Evolutionary conservation across 2,329 filamentous ascomycete species (phyloP).

Genomic region (Colletotrichum sidae): DNA sequence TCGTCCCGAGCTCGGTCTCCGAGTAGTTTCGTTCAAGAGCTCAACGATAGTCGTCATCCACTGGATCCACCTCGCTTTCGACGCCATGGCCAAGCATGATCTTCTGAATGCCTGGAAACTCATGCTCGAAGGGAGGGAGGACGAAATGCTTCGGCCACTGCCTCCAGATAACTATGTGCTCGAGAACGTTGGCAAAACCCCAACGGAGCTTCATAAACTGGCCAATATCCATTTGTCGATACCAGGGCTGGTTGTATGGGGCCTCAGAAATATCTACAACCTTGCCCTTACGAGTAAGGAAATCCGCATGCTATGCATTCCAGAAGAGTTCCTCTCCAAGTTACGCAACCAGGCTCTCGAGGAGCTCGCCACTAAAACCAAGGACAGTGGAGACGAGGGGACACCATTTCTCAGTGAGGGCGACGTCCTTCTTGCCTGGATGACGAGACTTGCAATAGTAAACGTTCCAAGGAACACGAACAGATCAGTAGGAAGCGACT

Average conservation of each 20-base stretch:
- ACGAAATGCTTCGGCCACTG: background rate
- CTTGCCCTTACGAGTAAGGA: background rate
- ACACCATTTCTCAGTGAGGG: conserved; percentile 49
- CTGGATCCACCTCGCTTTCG: conserved; percentile 54
- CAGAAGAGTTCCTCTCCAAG: background rate
- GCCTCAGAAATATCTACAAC: conserved; percentile 5
- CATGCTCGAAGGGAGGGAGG: background rate
- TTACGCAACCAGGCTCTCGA: background rate
- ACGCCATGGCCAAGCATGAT: conserved; percentile 49
- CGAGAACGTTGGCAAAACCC: background rate
- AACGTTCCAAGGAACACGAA: conserved; percentile 40
- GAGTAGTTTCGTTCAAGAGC: conserved; percentile 55
- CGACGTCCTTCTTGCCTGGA: conserved; percentile 54
- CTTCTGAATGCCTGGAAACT: conserved; percentile 13
- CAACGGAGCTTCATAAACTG: background rate
- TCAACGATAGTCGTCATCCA: conserved; percentile 53
- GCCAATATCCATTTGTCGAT: background rate
- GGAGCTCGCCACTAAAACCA: conserved; percentile 40
- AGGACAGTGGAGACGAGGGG: too few relatives aligned
- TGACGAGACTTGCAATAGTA: conserved; percentile 44
- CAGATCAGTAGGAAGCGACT: background rate
- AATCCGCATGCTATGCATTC: background rate
- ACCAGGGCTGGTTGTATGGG: background rate
- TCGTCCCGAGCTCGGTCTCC: conserved; percentile 53
- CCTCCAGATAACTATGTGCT: background rate